phyloP scores from a whole-genome alignment of 2,329 filamentous ascomycete genomes.

The Aspergillus pseudotamarii region DNA sequence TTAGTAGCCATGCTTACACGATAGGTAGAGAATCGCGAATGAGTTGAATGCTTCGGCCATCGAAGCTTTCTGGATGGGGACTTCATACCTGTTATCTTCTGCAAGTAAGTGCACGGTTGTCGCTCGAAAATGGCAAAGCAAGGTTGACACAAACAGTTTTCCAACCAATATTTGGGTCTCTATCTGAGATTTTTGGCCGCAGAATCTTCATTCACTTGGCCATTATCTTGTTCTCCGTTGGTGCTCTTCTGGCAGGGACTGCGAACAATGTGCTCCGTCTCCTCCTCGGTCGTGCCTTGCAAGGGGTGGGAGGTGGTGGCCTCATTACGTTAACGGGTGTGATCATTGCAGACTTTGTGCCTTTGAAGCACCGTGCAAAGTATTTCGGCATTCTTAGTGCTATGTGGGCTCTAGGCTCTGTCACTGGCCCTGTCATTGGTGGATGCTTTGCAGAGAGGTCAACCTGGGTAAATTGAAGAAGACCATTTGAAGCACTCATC shows the following conservation, averaged over 20 bases:
- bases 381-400: conserved; percentile 45
- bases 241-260: conserved; percentile 46
- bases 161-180: conserved; percentile 52
- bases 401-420: conserved; percentile 45
- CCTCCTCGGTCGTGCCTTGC: conserved; percentile 49
- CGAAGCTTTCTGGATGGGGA: neutral
- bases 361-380: conserved; percentile 41
- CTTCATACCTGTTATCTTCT: neutral
- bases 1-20: too few relatives aligned
- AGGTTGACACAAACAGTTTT: conserved; percentile 38
- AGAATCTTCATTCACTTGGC: conserved; percentile 44
- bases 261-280: conserved; percentile 49
- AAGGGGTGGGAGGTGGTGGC: conserved; percentile 50
- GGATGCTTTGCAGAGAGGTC: conserved; percentile 34
- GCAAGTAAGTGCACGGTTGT: conserved; percentile 14
- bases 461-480: neutral
- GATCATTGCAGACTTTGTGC: conserved; percentile 49
- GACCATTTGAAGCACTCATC: too few relatives aligned
- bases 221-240: conserved; percentile 48
- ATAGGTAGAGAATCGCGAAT: neutral
- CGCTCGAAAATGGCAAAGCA: too few relatives aligned
- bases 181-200: conserved; percentile 54
- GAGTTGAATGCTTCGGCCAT: neutral
- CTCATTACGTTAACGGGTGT: conserved; percentile 48
- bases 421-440: conserved; percentile 46